phyloP scores from a whole-genome alignment of 2,329 filamentous ascomycete species.

The Cordyceps militaris region DNA sequence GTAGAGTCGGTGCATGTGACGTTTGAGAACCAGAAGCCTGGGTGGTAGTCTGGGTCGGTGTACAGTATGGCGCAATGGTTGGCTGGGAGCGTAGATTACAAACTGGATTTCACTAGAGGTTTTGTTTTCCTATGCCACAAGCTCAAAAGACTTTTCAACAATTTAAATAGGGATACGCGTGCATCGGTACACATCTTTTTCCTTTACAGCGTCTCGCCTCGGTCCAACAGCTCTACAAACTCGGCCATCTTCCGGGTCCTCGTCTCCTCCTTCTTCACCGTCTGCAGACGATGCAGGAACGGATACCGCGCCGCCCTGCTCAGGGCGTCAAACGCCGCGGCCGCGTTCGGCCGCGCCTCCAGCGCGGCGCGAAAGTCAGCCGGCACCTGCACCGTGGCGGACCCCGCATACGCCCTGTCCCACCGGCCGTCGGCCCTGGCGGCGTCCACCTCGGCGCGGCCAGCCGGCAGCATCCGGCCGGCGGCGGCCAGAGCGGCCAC shows the following conservation, averaged over 20 bases:
- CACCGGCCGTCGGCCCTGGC: conserved; percentile 52
- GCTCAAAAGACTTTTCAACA: background rate
- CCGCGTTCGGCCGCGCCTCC: conserved; percentile 23
- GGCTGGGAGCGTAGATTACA: background rate
- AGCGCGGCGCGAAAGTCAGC: conserved; percentile 41
- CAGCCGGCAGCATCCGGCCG: conserved; percentile 42
- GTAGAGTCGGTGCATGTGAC: background rate
- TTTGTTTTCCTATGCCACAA: background rate
- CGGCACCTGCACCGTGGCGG: conserved; percentile 39
- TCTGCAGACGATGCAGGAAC: conserved; percentile 39
- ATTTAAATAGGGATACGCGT: background rate
- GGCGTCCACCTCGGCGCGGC: conserved; percentile 43
- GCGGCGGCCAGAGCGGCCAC: conserved; percentile 36
- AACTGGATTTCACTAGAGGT: background rate
- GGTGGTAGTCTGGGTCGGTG: background rate
- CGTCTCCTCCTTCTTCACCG: conserved; percentile 31
- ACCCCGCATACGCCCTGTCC: conserved; percentile 48
- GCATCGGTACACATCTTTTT: too few species aligned
- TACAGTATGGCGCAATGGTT: background rate
- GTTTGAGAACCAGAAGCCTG: conserved; percentile 10
- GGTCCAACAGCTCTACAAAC: conserved; percentile 33
- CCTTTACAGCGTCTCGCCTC: conserved; percentile 23
- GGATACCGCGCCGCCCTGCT: conserved; percentile 38
- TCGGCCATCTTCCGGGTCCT: conserved; percentile 32
- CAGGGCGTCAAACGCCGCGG: conserved; percentile 31